phyloP scores from a whole-genome alignment of 1,284 basidiomycete species.

The Porogramme epimiltina region DNA sequence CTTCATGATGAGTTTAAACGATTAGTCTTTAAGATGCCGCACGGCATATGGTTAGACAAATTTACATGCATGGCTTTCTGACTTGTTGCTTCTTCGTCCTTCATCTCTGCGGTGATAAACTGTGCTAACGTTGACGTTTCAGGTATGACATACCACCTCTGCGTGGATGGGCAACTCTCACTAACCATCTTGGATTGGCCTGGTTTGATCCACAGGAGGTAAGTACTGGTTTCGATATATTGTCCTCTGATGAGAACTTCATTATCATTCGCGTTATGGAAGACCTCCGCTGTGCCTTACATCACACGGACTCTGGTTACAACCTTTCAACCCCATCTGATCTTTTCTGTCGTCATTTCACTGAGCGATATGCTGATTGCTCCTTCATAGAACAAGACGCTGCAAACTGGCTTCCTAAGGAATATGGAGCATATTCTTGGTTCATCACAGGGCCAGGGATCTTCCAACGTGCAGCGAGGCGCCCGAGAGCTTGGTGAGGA shows the following conservation, averaged over 20 bases:
- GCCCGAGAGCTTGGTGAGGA: slow-evolving; percentile 37
- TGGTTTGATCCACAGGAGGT: slow-evolving; percentile 31
- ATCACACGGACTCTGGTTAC: slow-evolving; percentile 57
- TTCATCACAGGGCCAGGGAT: slow-evolving; percentile 31
- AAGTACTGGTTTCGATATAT: slow-evolving; percentile 7
- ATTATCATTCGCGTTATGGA: slow-evolving; percentile 67
- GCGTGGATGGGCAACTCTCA: no score
- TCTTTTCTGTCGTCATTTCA: slow-evolving; percentile 11
- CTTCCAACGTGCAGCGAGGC: background rate
- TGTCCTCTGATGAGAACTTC: slow-evolving; percentile 47
- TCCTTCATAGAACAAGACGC: slow-evolving; percentile 45
- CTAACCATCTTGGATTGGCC: no score
- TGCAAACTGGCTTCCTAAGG: slow-evolving; percentile 68
- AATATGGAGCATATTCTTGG: slow-evolving; percentile 74
- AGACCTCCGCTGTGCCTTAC: slow-evolving; percentile 61
- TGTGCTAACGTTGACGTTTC: no score
- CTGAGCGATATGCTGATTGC: slow-evolving; percentile 19
- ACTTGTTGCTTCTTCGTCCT: slow-evolving; percentile 25
- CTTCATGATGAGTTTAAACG: slow-evolving; percentile 66
- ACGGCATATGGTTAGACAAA: slow-evolving; percentile 55
- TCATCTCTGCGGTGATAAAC: no score
- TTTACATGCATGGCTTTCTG: slow-evolving; percentile 49
- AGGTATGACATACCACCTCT: no score
- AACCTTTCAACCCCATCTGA: slow-evolving; percentile 70
- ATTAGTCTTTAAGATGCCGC: slow-evolving; percentile 86